Evolutionary conservation across 495 filamentous ascomycete genomes (phyloP).

Genomic region (Podospora bellae-mahoneyi): DNA sequence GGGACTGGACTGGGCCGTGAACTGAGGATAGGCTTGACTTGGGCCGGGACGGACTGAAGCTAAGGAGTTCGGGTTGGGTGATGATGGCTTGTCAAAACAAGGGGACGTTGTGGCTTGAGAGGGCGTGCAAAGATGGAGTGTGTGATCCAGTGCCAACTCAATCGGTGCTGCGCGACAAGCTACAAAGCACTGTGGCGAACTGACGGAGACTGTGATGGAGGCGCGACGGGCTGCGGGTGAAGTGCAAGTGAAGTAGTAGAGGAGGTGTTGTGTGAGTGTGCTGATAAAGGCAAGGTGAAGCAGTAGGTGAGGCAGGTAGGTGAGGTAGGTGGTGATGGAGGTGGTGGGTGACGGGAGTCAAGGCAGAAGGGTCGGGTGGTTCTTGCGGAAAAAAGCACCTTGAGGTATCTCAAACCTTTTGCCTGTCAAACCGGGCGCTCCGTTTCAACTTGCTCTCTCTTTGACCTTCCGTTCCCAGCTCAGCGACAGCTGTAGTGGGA

Average conservation of each 20-base stretch:
- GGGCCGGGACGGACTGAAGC: conserved; percentile 10
- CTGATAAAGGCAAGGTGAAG: neutral
- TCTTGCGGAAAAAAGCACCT: conserved; percentile 25
- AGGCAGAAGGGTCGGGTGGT: conserved; percentile 20
- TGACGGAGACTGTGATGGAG: conserved; percentile 5
- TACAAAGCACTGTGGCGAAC: conserved; percentile 19
- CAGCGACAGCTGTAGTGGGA: conserved; percentile 1
- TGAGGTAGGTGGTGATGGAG: conserved; percentile 14
- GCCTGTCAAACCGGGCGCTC: conserved; percentile 30
- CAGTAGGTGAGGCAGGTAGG: conserved; percentile 6
- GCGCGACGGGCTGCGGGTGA: neutral
- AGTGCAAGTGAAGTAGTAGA: neutral
- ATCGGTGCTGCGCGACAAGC: conserved; percentile 14
- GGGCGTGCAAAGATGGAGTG: conserved; percentile 22
- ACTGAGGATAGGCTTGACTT: conserved; percentile 1
- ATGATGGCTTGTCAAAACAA: conserved; percentile 16
- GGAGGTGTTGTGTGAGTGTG: neutral
- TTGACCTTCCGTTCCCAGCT: neutral
- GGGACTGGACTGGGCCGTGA: conserved; percentile 23
- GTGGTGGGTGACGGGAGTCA: conserved; percentile 5
- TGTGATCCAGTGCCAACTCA: conserved; percentile 21
- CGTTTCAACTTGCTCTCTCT: conserved; percentile 16
- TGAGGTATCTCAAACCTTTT: conserved; percentile 39
- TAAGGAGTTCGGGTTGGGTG: conserved; percentile 12
- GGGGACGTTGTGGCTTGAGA: conserved; percentile 22